Evolutionary conservation across 2,329 filamentous ascomycete species (phyloP).

Genomic region (Calonectria montana): DNA sequence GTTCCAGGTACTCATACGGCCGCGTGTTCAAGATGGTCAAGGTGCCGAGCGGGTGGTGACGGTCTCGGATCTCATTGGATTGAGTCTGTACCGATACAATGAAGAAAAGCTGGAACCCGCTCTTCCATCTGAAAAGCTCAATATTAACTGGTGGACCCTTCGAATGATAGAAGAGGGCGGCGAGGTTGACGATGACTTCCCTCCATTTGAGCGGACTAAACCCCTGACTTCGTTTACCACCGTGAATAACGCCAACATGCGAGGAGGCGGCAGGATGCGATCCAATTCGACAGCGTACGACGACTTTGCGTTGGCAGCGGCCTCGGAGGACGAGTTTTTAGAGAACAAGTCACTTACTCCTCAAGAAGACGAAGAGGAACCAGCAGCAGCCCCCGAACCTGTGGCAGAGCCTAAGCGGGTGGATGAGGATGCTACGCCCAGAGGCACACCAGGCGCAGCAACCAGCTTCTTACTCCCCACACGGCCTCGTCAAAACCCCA

Average conservation of each 20-base stretch:
- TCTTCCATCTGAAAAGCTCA: constrained; percentile 73
- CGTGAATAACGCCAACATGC: constrained; percentile 83
- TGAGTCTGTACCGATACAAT: constrained; percentile 81
- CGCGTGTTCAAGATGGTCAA: constrained; percentile 76
- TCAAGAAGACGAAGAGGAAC: constrained; percentile 66
- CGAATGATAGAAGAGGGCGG: constrained; percentile 88
- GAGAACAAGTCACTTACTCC: constrained; percentile 78
- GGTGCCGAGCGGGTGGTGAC: constrained; percentile 71
- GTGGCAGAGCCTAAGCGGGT: constrained; percentile 46
- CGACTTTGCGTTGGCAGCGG: constrained; percentile 83
- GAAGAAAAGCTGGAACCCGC: constrained; percentile 80
- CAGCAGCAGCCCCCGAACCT: constrained; percentile 44
- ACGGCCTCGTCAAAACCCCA: constrained; percentile 65
- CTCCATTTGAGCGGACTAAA: constrained; percentile 79
- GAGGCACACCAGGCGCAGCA: constrained; percentile 37
- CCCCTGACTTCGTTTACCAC: constrained; percentile 83
- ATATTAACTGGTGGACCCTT: constrained; percentile 85
- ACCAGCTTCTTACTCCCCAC: constrained; percentile 43
- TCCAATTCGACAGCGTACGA: constrained; percentile 83
- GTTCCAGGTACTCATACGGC: constrained; percentile 77
- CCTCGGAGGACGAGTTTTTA: constrained; percentile 73
- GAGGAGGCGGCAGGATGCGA: constrained; percentile 67
- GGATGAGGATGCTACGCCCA: constrained; percentile 42
- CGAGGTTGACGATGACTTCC: constrained; percentile 88
- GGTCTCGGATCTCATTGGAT: constrained; percentile 84